Percentiles rank a stretch among this genome's conserved stretches.
Conservation (phyloP, 1,139 yeast species). For the Diutina catenulata region DNA sequence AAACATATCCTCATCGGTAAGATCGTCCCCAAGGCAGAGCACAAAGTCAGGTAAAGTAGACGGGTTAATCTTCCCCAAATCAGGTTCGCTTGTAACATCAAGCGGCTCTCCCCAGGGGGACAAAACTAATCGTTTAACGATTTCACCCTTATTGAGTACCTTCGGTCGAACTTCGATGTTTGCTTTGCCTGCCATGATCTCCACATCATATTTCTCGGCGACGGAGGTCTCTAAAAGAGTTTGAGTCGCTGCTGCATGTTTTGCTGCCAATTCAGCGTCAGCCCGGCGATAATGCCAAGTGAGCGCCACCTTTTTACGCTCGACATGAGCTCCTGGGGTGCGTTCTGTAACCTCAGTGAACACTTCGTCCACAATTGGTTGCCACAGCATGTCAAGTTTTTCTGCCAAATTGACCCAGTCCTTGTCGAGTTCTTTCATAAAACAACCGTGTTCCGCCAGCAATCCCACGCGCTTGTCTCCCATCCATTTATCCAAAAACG, state of each 20-base stretch:
- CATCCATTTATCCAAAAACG: constrained; percentile 79
- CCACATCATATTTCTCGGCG: constrained; percentile 65
- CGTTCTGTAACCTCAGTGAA: constrained; percentile 68
- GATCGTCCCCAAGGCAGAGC: constrained; percentile 87
- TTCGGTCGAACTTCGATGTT: constrained; percentile 93
- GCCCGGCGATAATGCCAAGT: constrained; percentile 97
- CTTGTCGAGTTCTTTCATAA: constrained; percentile 58
- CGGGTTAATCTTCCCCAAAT: constrained; percentile 12
- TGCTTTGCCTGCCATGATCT: constrained; percentile 96
- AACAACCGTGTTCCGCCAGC: constrained; percentile 97
- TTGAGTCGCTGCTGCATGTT: constrained; percentile 69
- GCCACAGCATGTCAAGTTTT: constrained; percentile 90
- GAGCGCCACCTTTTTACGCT: constrained; percentile 81
- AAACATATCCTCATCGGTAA: constrained; percentile 98
- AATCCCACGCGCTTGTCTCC: constrained; percentile 67
- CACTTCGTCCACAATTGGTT: constrained; percentile 59
- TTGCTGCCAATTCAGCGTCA: constrained; percentile 85
- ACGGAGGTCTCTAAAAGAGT: constrained; percentile 51
- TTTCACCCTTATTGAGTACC: constrained; percentile 93
- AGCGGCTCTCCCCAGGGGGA: constrained; percentile 44
- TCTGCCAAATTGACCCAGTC: constrained; percentile 83
- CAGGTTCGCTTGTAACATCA: constrained; percentile 13
- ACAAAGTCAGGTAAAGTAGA: constrained; percentile 61
- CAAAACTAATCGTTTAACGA: constrained; percentile 68
- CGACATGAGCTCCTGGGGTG: constrained; percentile 86